Evolutionary conservation across 805 yeast genomes (phyloP), one percentile per base, ranked within the genome.

Genomic region (Naumovozyma baii): DNA sequence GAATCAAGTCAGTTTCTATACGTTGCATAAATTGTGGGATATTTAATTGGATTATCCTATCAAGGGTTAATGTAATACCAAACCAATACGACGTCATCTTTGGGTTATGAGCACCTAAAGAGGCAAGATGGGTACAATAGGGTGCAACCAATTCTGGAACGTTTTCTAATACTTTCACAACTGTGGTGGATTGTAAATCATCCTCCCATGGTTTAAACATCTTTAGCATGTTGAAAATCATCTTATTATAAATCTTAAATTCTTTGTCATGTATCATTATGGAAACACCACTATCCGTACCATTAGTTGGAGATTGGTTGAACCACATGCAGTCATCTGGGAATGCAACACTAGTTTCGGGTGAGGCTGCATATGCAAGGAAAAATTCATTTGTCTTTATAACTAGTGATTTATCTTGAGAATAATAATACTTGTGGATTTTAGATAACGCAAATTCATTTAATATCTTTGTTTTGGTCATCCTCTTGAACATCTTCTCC

Each of bases 191-290:
- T 49, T 86, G 94, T 19, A 62, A 43, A 15, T 70, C 72, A 45
- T 83, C 80, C 45, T 83, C 87, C 84, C 94, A 79, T 1, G 96
- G 95, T 50, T 82, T 84, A 51, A 88, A 66, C 22, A 69, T 64
- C 5, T 76, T 76, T 17, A 87, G 54, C 4, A 84, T 59, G 2
- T 78, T 71, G 50, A 76, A 78, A 3, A 85, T 60, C 20, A 81
- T 63, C 53, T 78, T 80, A 58, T 90, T 87, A 52, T 81, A 73
- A 25, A 82, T 65, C 44, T 65, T 74, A 61, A 78, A 82, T 3
- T 64, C 60, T 41, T 64, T 71, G 36, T 69, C 70, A 47, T 77
- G 76, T 12, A 76, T 63, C 0, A 57, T 53, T 1, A 78, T 54
- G 0, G 66, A 46, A 1, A 64, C 75, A 35, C 79, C 80, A 7